Base-by-base conservation (phyloP, 83 land plant species). In the Diphasiastrum complanatum region DNA sequence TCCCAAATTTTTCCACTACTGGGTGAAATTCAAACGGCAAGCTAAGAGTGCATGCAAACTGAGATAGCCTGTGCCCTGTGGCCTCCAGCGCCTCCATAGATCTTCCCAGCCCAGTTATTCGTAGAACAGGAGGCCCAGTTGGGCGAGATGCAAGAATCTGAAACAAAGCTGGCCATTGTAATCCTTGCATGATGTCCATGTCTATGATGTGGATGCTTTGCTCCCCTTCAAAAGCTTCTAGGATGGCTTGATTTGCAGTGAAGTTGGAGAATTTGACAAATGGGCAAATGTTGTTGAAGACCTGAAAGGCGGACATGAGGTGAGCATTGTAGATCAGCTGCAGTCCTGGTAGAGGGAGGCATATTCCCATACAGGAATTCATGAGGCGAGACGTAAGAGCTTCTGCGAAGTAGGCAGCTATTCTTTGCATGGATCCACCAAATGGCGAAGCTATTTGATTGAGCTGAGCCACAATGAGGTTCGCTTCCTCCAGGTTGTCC, bases 161-260 rank as follows among this genome's bases (percentile, higher is more conserved):
- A 59, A 90, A 90, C 25, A 90, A 75, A 0, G 89, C 91, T 5
- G 96, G 96, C 91, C 96, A 90, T 47, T 90, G 91, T 6, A 90
- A 72, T 20, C 96, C 96, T 56, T 90, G 96, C 91, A 86, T 90
- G 35, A 90, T 84, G 67, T 90, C 96, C 2, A 81, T 70, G 71
- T 90, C 92, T 22, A 90, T 86, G 49, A 90, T 87, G 72, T 90
- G 97, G 54, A 90, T 86, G 22, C 84, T 61, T 22, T 81, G 82
- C 53, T 78, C 86, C 43, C 86, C 71, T 45, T 86, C 92, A 37
- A 90, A 79, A 16, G 97, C 97, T 40, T 90, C 93, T 51, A 84
- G 80, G n/a, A 86, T 86, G 4, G 88, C 92, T 63, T 90, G 93
- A 63, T 86, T 90, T 12, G 97, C 84, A 0, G 97, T 90, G 72